These are phyloP conservation scores for Lactarius indigo DNA, from an alignment of 768 basidiomycete species.

Conservation along the genomic window DNA sequence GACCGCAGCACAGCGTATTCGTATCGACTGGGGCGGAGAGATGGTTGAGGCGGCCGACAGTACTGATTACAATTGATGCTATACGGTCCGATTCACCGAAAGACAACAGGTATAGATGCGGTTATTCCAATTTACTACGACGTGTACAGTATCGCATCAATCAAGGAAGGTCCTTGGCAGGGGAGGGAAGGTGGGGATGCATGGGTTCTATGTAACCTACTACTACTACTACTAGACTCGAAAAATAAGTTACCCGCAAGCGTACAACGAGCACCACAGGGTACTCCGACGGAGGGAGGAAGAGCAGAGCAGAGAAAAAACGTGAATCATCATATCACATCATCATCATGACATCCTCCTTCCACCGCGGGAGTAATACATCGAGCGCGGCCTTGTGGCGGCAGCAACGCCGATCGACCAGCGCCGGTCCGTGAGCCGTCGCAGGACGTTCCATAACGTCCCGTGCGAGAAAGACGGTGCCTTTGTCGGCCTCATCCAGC, in stretches of 20 bases:
- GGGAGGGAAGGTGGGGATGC: background rate
- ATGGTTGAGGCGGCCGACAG: background rate
- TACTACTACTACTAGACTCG: background rate
- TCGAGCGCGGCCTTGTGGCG: background rate
- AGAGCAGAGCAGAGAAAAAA: background rate
- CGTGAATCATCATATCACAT: background rate
- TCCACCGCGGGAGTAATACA: background rate
- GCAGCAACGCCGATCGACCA: constrained; percentile 7
- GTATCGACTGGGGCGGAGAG: background rate
- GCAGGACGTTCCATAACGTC: constrained; percentile 35
- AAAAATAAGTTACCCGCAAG: constrained; percentile 9
- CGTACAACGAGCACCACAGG: background rate
- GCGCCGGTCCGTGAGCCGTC: constrained; percentile 29
- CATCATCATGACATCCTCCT: constrained; percentile 7
- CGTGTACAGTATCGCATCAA: background rate
- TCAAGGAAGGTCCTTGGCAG: background rate
- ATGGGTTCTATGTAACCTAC: background rate
- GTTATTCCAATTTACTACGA: background rate
- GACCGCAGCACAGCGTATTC: too few relatives aligned
- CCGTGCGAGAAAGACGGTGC: constrained; percentile 36
- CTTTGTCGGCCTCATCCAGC: constrained; percentile 35
- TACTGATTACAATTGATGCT: background rate
- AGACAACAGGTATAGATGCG: background rate
- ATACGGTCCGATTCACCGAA: background rate
- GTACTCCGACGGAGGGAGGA: background rate